Conservation (phyloP, 495 filamentous ascomycete genomes). For the Penicilliopsis zonata region DNA sequence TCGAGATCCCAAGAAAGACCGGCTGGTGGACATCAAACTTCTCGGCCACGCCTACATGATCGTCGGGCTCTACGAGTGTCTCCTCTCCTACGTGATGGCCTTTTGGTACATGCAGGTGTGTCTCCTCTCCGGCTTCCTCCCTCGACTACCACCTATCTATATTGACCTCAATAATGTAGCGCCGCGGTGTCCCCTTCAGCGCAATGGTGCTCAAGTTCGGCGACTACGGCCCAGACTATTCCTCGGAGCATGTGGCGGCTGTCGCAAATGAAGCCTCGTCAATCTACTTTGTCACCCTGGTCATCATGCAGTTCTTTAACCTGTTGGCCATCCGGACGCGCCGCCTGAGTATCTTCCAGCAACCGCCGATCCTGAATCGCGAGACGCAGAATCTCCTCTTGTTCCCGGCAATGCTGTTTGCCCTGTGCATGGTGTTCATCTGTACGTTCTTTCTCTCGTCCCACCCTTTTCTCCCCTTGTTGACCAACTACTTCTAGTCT, state of each 20-base stretch:
- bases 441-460: conserved; percentile 22
- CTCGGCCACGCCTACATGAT: conserved; percentile 52
- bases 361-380: conserved; percentile 47
- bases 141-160: not conserved
- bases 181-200: conserved; percentile 1
- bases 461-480: not conserved
- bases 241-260: conserved; percentile 19
- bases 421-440: conserved; percentile 33
- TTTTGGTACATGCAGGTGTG: conserved; percentile 48
- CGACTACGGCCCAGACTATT: not conserved
- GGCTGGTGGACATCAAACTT: conserved; percentile 53
- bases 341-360: conserved; percentile 53
- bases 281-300: conserved; percentile 64
- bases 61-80: conserved; percentile 47
- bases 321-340: conserved; percentile 51
- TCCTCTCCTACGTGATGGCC: conserved; percentile 49
- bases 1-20: conserved; percentile 45
- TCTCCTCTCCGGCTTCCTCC: not conserved
- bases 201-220: not conserved
- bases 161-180: not conserved
- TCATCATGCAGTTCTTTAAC: conserved; percentile 66
- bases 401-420: conserved; percentile 52
- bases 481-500: conserved; percentile 36
- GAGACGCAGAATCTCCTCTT: conserved; percentile 47
- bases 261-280: conserved; percentile 43